phyloP scores from a whole-genome alignment of 768 basidiomycete species.

The Lentinula raphanica region DNA sequence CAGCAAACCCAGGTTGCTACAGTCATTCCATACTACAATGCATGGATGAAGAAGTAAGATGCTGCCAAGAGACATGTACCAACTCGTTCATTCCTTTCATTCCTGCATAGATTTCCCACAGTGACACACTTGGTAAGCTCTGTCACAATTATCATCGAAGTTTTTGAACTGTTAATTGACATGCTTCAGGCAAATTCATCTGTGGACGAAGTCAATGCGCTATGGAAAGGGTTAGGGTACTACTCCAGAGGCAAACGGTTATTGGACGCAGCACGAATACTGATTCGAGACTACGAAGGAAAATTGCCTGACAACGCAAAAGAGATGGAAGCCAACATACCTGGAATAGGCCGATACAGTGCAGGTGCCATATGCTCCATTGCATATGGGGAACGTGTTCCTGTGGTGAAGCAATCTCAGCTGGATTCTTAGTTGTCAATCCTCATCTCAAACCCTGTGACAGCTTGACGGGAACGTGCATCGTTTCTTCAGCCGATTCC shows the following conservation, averaged over 20 bases:
- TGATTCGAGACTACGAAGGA: conserved; percentile 59
- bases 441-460: conserved; percentile 2
- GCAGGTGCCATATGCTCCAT: conserved; percentile 84
- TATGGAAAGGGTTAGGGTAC: conserved; percentile 93
- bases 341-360: conserved; percentile 86
- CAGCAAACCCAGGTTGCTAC: conserved; percentile 94
- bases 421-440: conserved; percentile 3
- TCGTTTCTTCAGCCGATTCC: conserved; percentile 74
- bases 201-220: conserved; percentile 78
- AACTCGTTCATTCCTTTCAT: conserved; percentile 4
- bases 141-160: conserved; percentile 8
- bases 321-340: conserved; percentile 77
- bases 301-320: conserved; percentile 74
- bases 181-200: conserved; percentile 52
- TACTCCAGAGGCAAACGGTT: conserved; percentile 83
- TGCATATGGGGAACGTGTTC: conserved; percentile 77
- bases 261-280: conserved; percentile 78
- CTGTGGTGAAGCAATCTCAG: conserved; percentile 61
- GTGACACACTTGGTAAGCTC: conserved; percentile 67
- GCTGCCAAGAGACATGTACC: neutral
- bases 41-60: conserved; percentile 77
- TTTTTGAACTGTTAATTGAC: neutral
- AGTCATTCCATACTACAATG: conserved; percentile 90
- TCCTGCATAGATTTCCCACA: conserved; percentile 65
- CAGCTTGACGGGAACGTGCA: conserved; percentile 91